A percentile compares a stretch with the other conserved stretches of the same genome.
These are phyloP conservation scores for Hypoxylon sp. DNA, from an alignment of 2,329 filamentous ascomycete species.

Conservation along the genomic window DNA sequence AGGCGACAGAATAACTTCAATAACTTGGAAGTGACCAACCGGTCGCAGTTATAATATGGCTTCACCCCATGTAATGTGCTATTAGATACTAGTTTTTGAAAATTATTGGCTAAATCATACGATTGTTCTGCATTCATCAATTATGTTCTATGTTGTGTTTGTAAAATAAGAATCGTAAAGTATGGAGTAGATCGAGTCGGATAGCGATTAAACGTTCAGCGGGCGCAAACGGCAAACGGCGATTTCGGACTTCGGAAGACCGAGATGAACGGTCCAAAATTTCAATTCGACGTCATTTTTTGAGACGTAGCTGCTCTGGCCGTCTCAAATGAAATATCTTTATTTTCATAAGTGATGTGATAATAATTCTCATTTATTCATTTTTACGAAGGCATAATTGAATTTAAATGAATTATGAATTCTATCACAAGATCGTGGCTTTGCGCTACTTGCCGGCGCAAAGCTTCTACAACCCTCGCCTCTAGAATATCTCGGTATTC, in stretches of 20 bases:
- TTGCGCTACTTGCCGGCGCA: constrained; percentile 48
- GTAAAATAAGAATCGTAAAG: constrained; percentile 4
- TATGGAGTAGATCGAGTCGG: not conserved
- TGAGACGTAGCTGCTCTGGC: constrained; percentile 7
- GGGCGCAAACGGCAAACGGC: constrained; percentile 33
- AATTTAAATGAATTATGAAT: constrained; percentile 41
- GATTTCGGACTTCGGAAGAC: constrained; percentile 46
- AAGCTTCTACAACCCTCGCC: constrained; percentile 34
- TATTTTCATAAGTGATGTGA: constrained; percentile 12
- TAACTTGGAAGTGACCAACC: constrained; percentile 10
- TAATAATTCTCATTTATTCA: constrained; percentile 6
- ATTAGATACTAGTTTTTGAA: too few species aligned
- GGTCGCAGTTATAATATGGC: constrained; percentile 15
- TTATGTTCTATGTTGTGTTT: constrained; percentile 2
- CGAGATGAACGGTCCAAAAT: constrained; percentile 26
- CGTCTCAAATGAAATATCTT: not conserved
- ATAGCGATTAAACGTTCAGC: constrained; percentile 4
- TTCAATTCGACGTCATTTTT: constrained; percentile 45
- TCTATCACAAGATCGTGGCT: constrained; percentile 50
- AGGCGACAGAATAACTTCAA: constrained; percentile 34
- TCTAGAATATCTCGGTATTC: constrained; percentile 47
- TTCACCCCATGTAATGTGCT: constrained; percentile 5
- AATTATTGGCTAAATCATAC: constrained; percentile 21
- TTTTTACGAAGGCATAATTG: not conserved
- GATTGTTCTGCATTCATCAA: constrained; percentile 7